Evolutionary conservation across 106 monocot genomes (phyloP).

Genomic region (Allium cepa): DNA sequence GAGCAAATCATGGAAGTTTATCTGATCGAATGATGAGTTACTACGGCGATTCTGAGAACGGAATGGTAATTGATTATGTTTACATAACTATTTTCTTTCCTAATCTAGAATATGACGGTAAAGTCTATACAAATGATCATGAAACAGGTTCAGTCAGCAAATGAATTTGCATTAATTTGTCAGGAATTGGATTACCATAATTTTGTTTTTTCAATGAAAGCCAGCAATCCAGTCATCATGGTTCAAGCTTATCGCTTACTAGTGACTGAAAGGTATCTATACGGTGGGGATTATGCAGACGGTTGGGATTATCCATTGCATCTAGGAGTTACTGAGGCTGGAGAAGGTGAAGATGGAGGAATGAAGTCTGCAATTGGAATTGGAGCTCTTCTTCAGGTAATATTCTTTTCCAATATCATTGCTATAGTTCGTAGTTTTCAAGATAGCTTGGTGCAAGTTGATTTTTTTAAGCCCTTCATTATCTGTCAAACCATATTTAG

Average conservation of each 20-base stretch:
- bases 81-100: no score
- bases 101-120: no score
- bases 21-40: conserved; percentile 99
- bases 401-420: neutral
- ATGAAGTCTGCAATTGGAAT: conserved; percentile 99
- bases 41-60: conserved; percentile 96
- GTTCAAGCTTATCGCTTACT: conserved; percentile 96
- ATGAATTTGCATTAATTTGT: conserved; percentile 98
- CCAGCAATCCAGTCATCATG: conserved; percentile 98
- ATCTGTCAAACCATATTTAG: neutral
- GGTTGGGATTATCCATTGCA: conserved; percentile 45
- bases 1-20: conserved; percentile 99
- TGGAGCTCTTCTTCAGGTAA: conserved; percentile 91
- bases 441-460: no score
- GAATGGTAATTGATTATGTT: conserved; percentile 59
- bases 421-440: no score
- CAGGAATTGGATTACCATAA: conserved; percentile 89
- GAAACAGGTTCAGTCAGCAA: conserved; percentile 96
- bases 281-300: conserved; percentile 80
- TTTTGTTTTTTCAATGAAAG: conserved; percentile 99
- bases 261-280: conserved; percentile 97
- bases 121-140: neutral
- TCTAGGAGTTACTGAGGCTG: conserved; percentile 97
- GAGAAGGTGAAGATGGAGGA: conserved; percentile 98
- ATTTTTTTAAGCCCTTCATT: no score